Evolutionary conservation across 192 early-diverging fungal species (phyloP).

Genomic region (Coemansia sp.): DNA sequence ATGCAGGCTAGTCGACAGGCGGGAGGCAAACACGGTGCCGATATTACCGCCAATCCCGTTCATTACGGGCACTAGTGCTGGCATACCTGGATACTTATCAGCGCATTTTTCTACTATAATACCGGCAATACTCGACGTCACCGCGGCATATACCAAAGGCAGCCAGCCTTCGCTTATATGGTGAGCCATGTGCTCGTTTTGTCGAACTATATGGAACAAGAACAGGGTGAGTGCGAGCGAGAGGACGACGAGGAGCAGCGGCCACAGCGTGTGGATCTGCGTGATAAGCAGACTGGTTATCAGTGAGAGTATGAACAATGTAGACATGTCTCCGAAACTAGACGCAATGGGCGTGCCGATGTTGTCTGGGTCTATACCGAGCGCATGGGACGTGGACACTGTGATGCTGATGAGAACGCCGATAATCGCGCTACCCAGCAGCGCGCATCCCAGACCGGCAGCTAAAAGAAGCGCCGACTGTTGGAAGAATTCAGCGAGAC

Average conservation of each 20-base stretch:
- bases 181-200: constrained; percentile 65
- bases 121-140: constrained; percentile 63
- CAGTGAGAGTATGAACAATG: constrained; percentile 37
- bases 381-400: constrained; percentile 62
- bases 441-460: constrained; percentile 67
- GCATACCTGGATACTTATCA: constrained; percentile 35
- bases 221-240: constrained; percentile 53
- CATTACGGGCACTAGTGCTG: constrained; percentile 51
- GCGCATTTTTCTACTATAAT: constrained; percentile 43
- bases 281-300: constrained; percentile 22
- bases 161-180: constrained; percentile 75
- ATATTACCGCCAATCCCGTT: constrained; percentile 73
- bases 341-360: constrained; percentile 54
- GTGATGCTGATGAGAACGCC: constrained; percentile 72
- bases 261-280: constrained; percentile 13
- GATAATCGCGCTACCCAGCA: constrained; percentile 70
- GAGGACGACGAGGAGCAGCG: constrained; percentile 49
- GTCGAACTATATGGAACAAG: constrained; percentile 51
- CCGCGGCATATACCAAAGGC: constrained; percentile 74
- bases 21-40: constrained; percentile 76
- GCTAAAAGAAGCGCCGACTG: constrained; percentile 59
- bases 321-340: constrained; percentile 57
- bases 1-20: constrained; percentile 76
- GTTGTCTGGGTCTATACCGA: constrained; percentile 75
- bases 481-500: neutral